Conservation (phyloP, 1,139 yeast species). For the Trichomonascaceae sp. region DNA sequence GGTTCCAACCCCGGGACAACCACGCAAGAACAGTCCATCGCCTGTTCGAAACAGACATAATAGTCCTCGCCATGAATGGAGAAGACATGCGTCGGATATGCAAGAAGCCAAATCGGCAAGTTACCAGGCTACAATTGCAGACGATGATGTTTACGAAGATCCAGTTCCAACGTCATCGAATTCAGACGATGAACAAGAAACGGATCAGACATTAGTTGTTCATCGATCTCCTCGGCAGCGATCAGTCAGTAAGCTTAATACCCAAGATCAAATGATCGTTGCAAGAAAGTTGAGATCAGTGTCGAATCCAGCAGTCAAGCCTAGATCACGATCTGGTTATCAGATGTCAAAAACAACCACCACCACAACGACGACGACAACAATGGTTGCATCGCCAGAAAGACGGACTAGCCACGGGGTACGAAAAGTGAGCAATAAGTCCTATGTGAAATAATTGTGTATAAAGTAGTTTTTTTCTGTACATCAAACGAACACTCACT, state of each 20-base stretch:
- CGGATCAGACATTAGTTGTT: slow-evolving; percentile 1
- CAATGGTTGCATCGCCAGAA: slow-evolving; percentile 11
- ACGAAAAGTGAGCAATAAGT: slow-evolving; percentile 36
- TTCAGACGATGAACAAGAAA: slow-evolving; percentile 6
- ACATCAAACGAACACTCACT: not conserved
- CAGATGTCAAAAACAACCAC: slow-evolving; percentile 22
- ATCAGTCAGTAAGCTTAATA: slow-evolving; percentile 14
- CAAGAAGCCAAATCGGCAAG: not conserved
- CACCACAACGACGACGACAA: slow-evolving; percentile 21
- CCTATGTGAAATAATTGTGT: not conserved
- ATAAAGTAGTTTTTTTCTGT: not conserved
- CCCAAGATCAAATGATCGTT: slow-evolving; percentile 20
- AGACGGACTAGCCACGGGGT: slow-evolving; percentile 20
- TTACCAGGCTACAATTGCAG: slow-evolving; percentile 16
- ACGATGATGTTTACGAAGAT: slow-evolving; percentile 14
- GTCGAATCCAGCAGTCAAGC: slow-evolving; percentile 22
- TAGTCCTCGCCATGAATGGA: not conserved
- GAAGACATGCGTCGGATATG: not conserved
- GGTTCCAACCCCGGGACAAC: slow-evolving; percentile 92
- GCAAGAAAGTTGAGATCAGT: slow-evolving; percentile 22
- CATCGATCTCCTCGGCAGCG: slow-evolving; percentile 10
- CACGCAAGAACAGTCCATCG: slow-evolving; percentile 51
- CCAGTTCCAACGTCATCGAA: not conserved
- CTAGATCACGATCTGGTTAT: slow-evolving; percentile 15
- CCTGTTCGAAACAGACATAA: not conserved